A percentile compares a stretch with the other conserved stretches of the same genome.
Conservation (phyloP, 768 basidiomycete genomes). For the Calocera viscosa region DNA sequence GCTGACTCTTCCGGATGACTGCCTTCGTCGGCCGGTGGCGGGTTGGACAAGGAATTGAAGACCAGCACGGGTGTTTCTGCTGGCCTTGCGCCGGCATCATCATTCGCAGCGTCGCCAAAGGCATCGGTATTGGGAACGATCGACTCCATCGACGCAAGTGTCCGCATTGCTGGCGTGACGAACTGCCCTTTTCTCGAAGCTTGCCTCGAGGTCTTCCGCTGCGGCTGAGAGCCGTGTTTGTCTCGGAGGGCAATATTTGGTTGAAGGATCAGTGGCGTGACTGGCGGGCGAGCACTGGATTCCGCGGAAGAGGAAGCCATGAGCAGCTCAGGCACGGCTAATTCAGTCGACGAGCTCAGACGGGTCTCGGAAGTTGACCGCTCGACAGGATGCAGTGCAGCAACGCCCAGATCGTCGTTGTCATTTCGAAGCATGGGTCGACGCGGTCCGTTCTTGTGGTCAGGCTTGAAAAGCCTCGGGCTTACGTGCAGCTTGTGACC, state of each 20-base stretch:
- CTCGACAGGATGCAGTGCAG: background rate
- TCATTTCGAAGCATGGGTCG: background rate
- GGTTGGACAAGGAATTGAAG: background rate
- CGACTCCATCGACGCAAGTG: too few species aligned
- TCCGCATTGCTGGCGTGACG: background rate
- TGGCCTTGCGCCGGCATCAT: background rate
- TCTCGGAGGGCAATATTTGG: background rate
- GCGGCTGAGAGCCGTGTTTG: background rate
- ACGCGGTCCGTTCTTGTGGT: background rate
- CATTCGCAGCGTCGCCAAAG: background rate
- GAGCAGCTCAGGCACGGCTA: background rate
- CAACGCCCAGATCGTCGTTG: background rate
- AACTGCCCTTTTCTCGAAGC: background rate
- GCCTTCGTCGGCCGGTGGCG: background rate
- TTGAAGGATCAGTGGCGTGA: background rate
- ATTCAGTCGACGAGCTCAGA: too few species aligned
- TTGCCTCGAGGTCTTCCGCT: background rate
- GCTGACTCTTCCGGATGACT: background rate
- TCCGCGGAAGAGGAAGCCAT: background rate
- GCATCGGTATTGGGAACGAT: background rate
- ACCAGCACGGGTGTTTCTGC: background rate
- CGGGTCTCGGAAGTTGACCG: too few species aligned
- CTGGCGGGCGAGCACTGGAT: background rate
- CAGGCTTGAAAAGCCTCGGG: background rate
- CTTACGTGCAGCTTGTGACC: background rate